phyloP scores from a whole-genome alignment of 257 asterid genomes.

The Hygrophila difformis region DNA sequence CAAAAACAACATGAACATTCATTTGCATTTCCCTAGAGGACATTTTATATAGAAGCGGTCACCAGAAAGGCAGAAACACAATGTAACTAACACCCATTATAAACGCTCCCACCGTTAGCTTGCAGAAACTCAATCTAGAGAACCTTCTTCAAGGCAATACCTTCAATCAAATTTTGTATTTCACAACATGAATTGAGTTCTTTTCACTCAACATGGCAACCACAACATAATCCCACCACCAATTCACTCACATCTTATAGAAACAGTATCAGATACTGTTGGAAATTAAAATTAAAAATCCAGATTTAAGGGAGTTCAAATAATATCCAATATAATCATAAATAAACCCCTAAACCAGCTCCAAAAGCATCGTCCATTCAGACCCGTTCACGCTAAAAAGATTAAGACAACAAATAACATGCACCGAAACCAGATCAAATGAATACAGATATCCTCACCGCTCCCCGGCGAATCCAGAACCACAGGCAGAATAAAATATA shows the following conservation, averaged over 20 bases:
- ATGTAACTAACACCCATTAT: not conserved
- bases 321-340: not conserved
- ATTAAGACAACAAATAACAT: conserved; percentile 11
- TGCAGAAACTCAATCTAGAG: conserved; percentile 5
- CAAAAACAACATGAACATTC: conserved; percentile 4
- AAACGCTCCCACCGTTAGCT: conserved; percentile 3
- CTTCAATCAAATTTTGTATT: conserved; percentile 3
- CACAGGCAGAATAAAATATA: too few relatives aligned
- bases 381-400: conserved; percentile 19
- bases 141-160: not conserved
- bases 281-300: conserved; percentile 1
- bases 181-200: not conserved
- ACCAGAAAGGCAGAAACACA: not conserved
- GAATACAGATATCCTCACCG: conserved; percentile 12
- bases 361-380: conserved; percentile 15
- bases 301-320: conserved; percentile 6
- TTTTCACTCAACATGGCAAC: conserved; percentile 6
- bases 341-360: conserved; percentile 26
- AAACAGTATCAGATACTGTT: conserved; percentile 1
- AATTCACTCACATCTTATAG: conserved; percentile 3
- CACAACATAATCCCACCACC: conserved; percentile 1
- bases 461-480: too few relatives aligned
- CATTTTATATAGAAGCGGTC: not conserved
- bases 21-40: not conserved
- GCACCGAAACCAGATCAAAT: conserved; percentile 23